These are phyloP conservation scores for Xenoacremonium recifei DNA, from an alignment of 2,329 filamentous ascomycete species.

Conservation along the genomic window DNA sequence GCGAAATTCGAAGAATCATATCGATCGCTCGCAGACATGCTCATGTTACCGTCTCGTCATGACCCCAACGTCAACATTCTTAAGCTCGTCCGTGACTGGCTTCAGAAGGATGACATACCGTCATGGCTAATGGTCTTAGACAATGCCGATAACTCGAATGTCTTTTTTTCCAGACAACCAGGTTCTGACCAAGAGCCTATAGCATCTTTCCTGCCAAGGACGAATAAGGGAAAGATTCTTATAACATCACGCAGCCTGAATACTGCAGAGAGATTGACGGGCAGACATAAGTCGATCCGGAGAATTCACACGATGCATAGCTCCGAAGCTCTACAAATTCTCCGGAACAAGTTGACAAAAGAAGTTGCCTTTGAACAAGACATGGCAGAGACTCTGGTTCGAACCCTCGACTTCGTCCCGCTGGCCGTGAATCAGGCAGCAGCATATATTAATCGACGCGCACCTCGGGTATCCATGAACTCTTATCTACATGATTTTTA, in stretches of 20 bases:
- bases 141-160: neutral
- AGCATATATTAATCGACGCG: constrained; percentile 24
- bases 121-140: constrained; percentile 1
- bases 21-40: neutral
- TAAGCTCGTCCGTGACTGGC: neutral
- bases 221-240: constrained; percentile 11
- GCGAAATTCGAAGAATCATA: neutral
- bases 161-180: neutral
- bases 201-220: constrained; percentile 15
- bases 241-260: constrained; percentile 15
- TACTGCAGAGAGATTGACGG: constrained; percentile 12
- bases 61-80: constrained; percentile 1
- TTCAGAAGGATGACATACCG: constrained; percentile 1
- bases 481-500: neutral
- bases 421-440: constrained; percentile 29
- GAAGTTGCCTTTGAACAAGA: neutral
- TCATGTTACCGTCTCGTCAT: neutral
- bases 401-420: constrained; percentile 23
- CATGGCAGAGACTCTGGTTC: constrained; percentile 1
- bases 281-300: constrained; percentile 6
- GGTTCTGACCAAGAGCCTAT: constrained; percentile 6
- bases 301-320: neutral
- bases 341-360: constrained; percentile 4
- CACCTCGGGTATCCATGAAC: constrained; percentile 1
- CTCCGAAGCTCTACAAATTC: constrained; percentile 1